These are phyloP conservation scores for Davidsoniella australis DNA, from an alignment of 2,329 filamentous ascomycete genomes.

Conservation along the genomic window DNA sequence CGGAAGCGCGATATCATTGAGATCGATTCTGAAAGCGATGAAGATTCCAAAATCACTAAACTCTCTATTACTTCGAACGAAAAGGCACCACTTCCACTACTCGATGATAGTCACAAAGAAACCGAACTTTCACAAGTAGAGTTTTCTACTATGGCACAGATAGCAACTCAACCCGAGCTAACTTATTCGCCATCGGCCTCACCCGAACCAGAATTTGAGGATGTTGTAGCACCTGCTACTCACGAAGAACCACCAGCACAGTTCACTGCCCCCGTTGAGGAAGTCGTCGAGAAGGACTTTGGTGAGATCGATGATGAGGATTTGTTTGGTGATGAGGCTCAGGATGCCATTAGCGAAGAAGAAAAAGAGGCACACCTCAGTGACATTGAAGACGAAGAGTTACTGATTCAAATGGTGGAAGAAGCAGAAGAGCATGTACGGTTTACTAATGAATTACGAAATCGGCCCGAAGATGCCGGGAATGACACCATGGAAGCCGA, in stretches of 20 bases:
- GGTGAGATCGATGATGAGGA: slow-evolving; percentile 22
- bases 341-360: slow-evolving; percentile 3
- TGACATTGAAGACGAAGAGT: slow-evolving; percentile 81
- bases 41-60: slow-evolving; percentile 33
- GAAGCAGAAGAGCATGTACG: slow-evolving; percentile 90
- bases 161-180: too few relatives aligned
- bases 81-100: not conserved
- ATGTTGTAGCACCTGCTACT: slow-evolving; percentile 19
- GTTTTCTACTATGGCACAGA: too few relatives aligned
- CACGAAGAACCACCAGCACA: slow-evolving; percentile 6
- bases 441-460: slow-evolving; percentile 76
- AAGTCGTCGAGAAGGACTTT: too few relatives aligned
- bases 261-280: too few relatives aligned
- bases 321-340: slow-evolving; percentile 23
- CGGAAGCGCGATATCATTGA: slow-evolving; percentile 37
- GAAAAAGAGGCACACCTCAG: slow-evolving; percentile 51
- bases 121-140: too few relatives aligned
- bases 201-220: slow-evolving; percentile 22
- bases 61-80: not conserved
- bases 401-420: slow-evolving; percentile 68
- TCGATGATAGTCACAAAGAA: too few relatives aligned
- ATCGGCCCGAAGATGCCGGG: slow-evolving; percentile 52
- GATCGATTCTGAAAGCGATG: slow-evolving; percentile 39
- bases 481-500: slow-evolving; percentile 72
- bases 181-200: slow-evolving; percentile 1